Evolutionary conservation across 768 basidiomycete species (phyloP).

Genomic region (Sarcodon aspratus): DNA sequence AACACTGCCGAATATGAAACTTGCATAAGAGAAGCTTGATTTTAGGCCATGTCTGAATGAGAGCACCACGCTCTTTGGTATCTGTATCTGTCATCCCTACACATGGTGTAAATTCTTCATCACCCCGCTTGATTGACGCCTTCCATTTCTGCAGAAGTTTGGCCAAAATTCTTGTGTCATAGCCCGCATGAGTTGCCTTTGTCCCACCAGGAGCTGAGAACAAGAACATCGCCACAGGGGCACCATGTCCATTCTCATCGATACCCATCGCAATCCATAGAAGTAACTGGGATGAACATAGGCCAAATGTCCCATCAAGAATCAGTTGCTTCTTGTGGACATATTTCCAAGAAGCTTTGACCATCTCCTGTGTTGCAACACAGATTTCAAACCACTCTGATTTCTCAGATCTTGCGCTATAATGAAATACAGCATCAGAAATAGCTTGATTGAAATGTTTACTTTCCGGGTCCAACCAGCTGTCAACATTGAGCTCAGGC

Average conservation of each 20-base stretch:
- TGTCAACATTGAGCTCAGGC: conserved; percentile 12
- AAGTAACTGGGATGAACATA: conserved; percentile 6
- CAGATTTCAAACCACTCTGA: conserved; percentile 14
- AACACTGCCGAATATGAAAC: conserved; percentile 25
- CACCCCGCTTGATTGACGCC: conserved; percentile 5
- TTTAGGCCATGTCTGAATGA: conserved; percentile 16
- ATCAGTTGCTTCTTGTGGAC: conserved; percentile 8
- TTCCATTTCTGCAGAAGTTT: conserved; percentile 16
- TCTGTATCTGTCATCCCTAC: conserved; percentile 24
- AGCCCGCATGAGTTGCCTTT: conserved; percentile 6
- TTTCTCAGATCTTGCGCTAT: conserved; percentile 7
- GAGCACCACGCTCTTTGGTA: conserved; percentile 18
- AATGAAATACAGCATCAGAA: conserved; percentile 14
- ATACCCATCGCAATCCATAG: conserved; percentile 11
- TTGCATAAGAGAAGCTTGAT: conserved; percentile 24
- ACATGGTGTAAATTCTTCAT: conserved; percentile 16
- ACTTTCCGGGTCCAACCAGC: conserved; percentile 15
- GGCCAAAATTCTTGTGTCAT: conserved; percentile 7
- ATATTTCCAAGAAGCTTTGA: conserved; percentile 9
- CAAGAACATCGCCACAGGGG: conserved; percentile 9
- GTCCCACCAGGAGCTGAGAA: conserved; percentile 10
- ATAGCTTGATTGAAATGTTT: conserved; percentile 8
- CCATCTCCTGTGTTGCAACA: conserved; percentile 5
- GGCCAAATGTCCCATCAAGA: conserved; percentile 10
- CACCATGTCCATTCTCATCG: conserved; percentile 5